Evolutionary conservation across 108 stramenopile genomes (phyloP), one percentile per base, ranked within the genome.

Genomic region (Pseudonitzschia pungens): DNA sequence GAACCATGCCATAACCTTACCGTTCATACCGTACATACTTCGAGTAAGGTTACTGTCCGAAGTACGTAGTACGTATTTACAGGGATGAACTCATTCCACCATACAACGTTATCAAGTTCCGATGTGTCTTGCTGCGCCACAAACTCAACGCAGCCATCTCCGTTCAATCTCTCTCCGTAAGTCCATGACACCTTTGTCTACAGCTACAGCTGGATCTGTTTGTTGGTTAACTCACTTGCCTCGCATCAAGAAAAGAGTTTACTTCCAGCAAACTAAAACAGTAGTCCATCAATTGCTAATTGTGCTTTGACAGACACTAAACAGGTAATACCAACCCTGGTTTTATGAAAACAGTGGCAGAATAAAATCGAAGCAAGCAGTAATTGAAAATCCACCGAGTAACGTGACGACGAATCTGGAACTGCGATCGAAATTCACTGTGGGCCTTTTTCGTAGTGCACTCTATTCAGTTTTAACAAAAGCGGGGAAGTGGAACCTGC

Each of bases 31-130:
- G 45, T 48, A 48, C 16, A 48, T 48, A 48, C 45, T 18, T 12
- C n/a, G n/a, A n/a, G n/a, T n/a, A n/a, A n/a, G n/a, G n/a, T 10
- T 48, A 18, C 45, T 48, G 45, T 48, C 18, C 45, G 45, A 48
- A 48, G 45, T 48, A 48, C 45, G 45, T 48, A 48, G 45, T 48
- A 48, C 45, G 45, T 48, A 48, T 48, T 48, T 48, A 11, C 45
- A 10, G 18, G 2, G 2, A 48, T 18, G 18, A 48, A 48, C 45
- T 12, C 1, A 11, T 18, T 48, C 14, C 45, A 18, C 2, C 18
- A 48, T 12, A 18, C 45, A 36, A 36, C 36, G 6, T 6, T 36
- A 6, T 36, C 36, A 36, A 36, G 36, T 36, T 36, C 14, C 45
- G 2, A 48, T 11, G 9, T 12, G 18, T 48, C 45, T 48, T 2